Conservation (phyloP, 2,329 filamentous ascomycete genomes). For the Teratosphaeria pseudoeucalypti region DNA sequence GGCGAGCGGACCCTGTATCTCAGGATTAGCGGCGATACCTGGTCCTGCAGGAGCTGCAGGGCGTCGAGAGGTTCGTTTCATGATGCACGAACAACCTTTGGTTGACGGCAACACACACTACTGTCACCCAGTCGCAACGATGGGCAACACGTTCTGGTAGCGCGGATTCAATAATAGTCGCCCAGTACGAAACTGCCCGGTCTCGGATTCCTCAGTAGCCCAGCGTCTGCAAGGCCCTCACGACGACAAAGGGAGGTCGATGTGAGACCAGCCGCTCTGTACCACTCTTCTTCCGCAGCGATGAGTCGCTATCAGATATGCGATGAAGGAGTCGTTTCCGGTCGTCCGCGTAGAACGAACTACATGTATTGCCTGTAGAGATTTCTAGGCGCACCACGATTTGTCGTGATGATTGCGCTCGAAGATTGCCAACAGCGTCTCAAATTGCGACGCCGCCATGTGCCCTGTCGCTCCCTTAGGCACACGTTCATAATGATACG, state of each 20-base stretch:
- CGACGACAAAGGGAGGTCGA: not conserved
- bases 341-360: not conserved
- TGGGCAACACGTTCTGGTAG: constrained; percentile 6
- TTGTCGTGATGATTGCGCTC: not conserved
- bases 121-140: constrained; percentile 4
- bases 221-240: constrained; percentile 1
- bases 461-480: not conserved
- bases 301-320: not conserved
- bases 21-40: not conserved
- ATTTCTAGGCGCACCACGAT: no score
- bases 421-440: not conserved
- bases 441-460: constrained; percentile 3
- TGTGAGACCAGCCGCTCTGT: constrained; percentile 1
- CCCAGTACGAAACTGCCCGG: not conserved
- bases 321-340: not conserved
- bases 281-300: not conserved
- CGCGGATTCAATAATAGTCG: not conserved
- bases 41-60: constrained; percentile 6
- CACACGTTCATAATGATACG: not conserved
- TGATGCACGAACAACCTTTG: not conserved
- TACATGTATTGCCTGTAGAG: not conserved
- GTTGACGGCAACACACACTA: constrained; percentile 7
- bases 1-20: not conserved
- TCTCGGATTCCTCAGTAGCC: not conserved
- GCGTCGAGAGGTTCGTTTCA: constrained; percentile 7